phyloP scores from a whole-genome alignment of 176 grass and related monocot genomes.

The Stipa capillata region DNA sequence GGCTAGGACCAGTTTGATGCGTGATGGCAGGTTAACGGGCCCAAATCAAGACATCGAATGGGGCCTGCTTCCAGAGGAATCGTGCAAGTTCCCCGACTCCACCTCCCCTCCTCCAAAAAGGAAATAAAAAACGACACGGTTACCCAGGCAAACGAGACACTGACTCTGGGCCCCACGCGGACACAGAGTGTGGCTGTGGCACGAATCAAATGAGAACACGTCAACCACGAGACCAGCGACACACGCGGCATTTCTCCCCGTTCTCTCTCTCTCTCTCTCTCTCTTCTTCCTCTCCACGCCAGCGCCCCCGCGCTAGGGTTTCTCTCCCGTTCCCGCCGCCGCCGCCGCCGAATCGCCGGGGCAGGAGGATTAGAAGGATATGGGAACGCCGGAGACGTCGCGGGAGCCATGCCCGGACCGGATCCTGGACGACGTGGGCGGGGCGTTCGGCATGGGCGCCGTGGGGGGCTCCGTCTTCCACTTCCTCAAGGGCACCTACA shows the following conservation, averaged over 20 bases:
- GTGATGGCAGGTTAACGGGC: neutral
- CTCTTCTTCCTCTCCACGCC: slow-evolving; percentile 23
- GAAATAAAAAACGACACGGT: too few relatives aligned
- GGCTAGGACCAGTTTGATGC: too few relatives aligned
- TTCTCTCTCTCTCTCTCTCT: too few relatives aligned
- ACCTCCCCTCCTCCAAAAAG: too few relatives aligned
- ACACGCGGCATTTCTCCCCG: neutral
- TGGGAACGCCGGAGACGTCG: slow-evolving; percentile 95
- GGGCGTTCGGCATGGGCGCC: slow-evolving; percentile 91
- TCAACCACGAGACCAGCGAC: too few relatives aligned
- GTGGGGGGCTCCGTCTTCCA: slow-evolving; percentile 86
- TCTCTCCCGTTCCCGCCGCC: slow-evolving; percentile 2
- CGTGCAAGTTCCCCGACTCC: neutral
- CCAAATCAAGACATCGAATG: neutral
- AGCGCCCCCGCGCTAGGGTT: slow-evolving; percentile 39
- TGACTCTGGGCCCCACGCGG: slow-evolving; percentile 5
- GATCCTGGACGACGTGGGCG: slow-evolving; percentile 94
- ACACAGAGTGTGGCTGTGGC: neutral
- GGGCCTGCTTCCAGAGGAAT: neutral
- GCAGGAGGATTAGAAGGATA: neutral
- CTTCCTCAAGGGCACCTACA: slow-evolving; percentile 85
- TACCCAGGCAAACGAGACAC: neutral
- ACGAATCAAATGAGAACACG: neutral
- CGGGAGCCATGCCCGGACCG: slow-evolving; percentile 95
- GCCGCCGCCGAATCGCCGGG: neutral